These are phyloP conservation scores for Buxus sempervirens DNA, from an alignment of 164 flowering plant genomes.

Conservation along the genomic window DNA sequence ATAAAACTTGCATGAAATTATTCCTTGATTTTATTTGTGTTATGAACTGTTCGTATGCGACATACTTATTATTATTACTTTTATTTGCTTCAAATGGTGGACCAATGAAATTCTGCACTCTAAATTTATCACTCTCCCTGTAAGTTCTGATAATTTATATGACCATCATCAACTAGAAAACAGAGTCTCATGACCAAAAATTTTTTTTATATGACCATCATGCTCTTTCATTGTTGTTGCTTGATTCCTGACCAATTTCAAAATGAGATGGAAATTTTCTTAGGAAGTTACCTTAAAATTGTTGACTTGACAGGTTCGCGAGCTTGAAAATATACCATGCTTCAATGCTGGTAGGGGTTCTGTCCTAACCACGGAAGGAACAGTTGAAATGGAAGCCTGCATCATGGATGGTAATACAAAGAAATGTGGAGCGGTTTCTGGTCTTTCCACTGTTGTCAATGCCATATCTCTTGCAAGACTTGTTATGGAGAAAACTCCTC, in stretches of 20 bases:
- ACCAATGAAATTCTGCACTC: not conserved
- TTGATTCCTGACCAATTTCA: not conserved
- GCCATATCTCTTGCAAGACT: conserved; percentile 80
- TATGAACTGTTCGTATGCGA: too few species aligned
- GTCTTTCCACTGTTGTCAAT: conserved; percentile 82
- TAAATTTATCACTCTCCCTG: not conserved
- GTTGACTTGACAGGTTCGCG: conserved; percentile 61
- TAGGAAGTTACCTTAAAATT: not conserved
- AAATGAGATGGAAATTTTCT: not conserved
- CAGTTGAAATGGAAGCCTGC: conserved; percentile 96
- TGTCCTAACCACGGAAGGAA: conserved; percentile 68
- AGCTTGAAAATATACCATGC: conserved; percentile 74
- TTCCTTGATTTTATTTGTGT: too few species aligned
- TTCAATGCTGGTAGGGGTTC: conserved; percentile 95
- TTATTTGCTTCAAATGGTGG: not conserved
- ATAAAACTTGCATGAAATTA: too few species aligned
- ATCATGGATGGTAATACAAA: conserved; percentile 94
- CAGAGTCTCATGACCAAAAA: not conserved
- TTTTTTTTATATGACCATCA: not conserved
- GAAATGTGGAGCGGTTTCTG: conserved; percentile 94
- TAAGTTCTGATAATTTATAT: not conserved
- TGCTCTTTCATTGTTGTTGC: not conserved
- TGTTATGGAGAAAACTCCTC: conserved; percentile 98
- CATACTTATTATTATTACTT: too few species aligned
- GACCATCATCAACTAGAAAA: not conserved